Conservation (phyloP, 2,329 filamentous ascomycete genomes). For the Colletotrichum somersetense region DNA sequence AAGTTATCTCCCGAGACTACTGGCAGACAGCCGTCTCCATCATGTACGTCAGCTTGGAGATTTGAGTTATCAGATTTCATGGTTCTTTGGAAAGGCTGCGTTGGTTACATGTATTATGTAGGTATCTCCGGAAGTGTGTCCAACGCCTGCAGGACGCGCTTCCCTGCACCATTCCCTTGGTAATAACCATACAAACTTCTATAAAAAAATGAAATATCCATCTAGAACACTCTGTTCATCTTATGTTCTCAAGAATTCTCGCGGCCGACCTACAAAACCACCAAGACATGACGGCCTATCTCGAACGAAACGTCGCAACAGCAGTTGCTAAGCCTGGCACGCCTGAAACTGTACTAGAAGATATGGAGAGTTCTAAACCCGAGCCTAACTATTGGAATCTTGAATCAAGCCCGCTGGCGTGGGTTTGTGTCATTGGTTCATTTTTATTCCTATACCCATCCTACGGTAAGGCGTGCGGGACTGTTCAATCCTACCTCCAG, state of each 20-base stretch:
- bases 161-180: background rate
- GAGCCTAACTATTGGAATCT: slow-evolving; percentile 14
- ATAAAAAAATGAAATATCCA: rapidly evolving
- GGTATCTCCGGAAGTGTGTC: background rate
- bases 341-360: slow-evolving; percentile 2
- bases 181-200: background rate
- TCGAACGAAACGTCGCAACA: background rate
- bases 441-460: slow-evolving; percentile 40
- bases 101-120: background rate
- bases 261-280: rapidly evolving
- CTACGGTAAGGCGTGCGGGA: slow-evolving; percentile 49
- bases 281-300: background rate
- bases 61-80: background rate
- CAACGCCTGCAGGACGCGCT: background rate
- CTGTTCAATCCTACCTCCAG: slow-evolving; percentile 61
- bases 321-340: background rate
- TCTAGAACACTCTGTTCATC: too few species aligned
- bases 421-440: slow-evolving; percentile 37
- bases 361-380: background rate
- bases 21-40: background rate
- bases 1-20: background rate
- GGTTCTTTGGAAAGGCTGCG: background rate
- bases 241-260: too few species aligned
- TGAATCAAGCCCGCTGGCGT: slow-evolving; percentile 35
- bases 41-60: rapidly evolving